phyloP scores from a whole-genome alignment of 345 rosid species.

The Eucalyptus decipiens region DNA sequence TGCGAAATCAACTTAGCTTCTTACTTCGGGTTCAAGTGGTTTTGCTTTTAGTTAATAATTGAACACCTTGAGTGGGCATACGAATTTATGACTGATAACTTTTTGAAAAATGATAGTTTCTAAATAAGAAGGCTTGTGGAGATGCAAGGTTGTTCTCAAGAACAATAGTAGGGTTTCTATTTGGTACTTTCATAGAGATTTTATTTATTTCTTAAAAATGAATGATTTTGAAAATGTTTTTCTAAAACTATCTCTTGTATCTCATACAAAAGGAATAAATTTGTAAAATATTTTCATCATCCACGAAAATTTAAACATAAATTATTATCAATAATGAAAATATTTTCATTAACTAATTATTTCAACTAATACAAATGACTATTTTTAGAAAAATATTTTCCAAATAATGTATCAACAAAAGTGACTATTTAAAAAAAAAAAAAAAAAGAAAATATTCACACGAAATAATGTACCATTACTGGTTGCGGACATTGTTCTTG shows the following conservation, averaged over 20 bases:
- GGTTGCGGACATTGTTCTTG: neutral
- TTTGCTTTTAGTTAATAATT: neutral
- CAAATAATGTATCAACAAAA: neutral
- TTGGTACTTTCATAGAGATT: neutral
- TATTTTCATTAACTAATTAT: no score
- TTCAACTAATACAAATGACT: accelerated
- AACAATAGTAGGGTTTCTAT: neutral
- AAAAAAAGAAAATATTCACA: neutral
- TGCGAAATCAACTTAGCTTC: neutral
- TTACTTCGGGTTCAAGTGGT: neutral
- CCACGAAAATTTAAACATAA: accelerated
- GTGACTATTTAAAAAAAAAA: neutral
- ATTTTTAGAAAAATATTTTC: no score
- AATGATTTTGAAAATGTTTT: accelerated
- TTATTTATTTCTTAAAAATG: accelerated
- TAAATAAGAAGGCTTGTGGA: neutral
- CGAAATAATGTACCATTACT: neutral
- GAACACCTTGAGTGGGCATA: neutral
- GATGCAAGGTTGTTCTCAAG: neutral
- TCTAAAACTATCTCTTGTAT: no score
- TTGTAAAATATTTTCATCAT: no score
- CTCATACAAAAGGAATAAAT: accelerated
- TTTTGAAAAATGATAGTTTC: neutral
- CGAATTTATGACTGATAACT: neutral
- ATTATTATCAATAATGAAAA: neutral